Evolutionary conservation across 2,329 filamentous ascomycete genomes (phyloP), one percentile per base, ranked within the genome.

Genomic region (Pseudogymnoascus sp.): DNA sequence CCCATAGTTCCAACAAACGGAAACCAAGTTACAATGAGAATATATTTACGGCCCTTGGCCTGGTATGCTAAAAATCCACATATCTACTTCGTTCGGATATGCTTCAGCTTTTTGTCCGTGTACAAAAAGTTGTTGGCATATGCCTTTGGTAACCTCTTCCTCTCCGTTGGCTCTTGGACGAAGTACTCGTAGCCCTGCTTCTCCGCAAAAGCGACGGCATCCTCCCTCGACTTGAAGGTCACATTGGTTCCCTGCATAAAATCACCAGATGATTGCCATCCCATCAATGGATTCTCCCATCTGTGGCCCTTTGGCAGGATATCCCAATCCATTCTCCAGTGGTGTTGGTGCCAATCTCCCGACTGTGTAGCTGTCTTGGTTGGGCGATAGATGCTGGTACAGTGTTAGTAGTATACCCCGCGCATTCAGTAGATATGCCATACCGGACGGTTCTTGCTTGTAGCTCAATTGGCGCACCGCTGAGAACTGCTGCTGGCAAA

Each of bases 171-270:
- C 79, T 97, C 95, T 81, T 97, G 95, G 23, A 99, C 93, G 75
- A 95, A 97, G 78, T 96, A 99, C 75, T 99, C 93, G 75, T 99
- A 99, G 37, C 96, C 95, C 77, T 99, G 95, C 84, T 97, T 99
- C 80, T 97, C 90, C 23, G 96, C 95, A 74, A 99, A 99, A 65
- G 83, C 80, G 72, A 99, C 93, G 68, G 95, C 95, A 71, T 96
- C 93, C 75, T 97, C 92, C 82, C 96, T 97, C 71, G 81, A 83
- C 77, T 90, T 90, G 83, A 99, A 99, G 77, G 88, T 88, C 71
- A 99, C 78, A 75, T 92, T 85, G 60, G 92, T 96, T 73, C 92
- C 93, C 77, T 99, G 93, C 91, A 99, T 95, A 74, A 86, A 86
- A 77, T 99, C 95, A 63, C 84, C 93, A 16, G 92, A 96, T 23